Evolutionary conservation across 768 basidiomycete species (phyloP).

Genomic region (Glaciozyma martinii): DNA sequence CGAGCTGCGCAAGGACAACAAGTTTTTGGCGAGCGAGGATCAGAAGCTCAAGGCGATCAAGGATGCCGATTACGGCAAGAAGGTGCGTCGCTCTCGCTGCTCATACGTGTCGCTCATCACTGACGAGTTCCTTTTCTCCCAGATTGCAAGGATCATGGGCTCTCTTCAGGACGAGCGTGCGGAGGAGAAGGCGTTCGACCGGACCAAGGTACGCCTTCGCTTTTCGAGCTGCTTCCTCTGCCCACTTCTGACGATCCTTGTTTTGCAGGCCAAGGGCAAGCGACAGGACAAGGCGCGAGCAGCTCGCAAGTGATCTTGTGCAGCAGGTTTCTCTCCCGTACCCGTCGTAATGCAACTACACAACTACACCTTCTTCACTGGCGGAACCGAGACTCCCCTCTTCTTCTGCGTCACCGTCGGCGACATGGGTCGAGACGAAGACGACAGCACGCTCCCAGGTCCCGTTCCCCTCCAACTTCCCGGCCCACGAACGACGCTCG

Average conservation of each 20-base stretch:
- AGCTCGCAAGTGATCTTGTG: slow-evolving; percentile 2
- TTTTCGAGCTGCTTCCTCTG: too few relatives aligned
- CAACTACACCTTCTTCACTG: background rate
- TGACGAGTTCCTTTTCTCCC: background rate
- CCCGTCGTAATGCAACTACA: background rate
- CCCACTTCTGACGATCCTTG: background rate
- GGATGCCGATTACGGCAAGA: slow-evolving; percentile 66
- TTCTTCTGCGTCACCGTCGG: background rate
- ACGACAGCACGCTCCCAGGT: background rate
- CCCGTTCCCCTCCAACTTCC: background rate
- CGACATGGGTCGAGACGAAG: background rate
- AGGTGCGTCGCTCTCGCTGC: slow-evolving; percentile 21
- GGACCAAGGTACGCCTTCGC: slow-evolving; percentile 48
- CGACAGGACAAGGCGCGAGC: slow-evolving; percentile 27
- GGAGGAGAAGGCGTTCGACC: slow-evolving; percentile 86
- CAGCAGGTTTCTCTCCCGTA: slow-evolving; percentile 34
- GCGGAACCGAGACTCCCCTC: background rate
- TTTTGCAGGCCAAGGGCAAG: slow-evolving; percentile 18
- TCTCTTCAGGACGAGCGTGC: slow-evolving; percentile 70
- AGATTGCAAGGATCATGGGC: slow-evolving; percentile 65
- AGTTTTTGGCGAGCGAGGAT: slow-evolving; percentile 81
- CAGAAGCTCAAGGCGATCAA: slow-evolving; percentile 76
- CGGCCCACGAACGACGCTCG: background rate
- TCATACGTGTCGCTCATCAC: background rate
- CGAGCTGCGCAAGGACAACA: slow-evolving; percentile 88